Evolutionary conservation across 495 filamentous ascomycete species (phyloP).

Genomic region (Penicillium verhagenii): DNA sequence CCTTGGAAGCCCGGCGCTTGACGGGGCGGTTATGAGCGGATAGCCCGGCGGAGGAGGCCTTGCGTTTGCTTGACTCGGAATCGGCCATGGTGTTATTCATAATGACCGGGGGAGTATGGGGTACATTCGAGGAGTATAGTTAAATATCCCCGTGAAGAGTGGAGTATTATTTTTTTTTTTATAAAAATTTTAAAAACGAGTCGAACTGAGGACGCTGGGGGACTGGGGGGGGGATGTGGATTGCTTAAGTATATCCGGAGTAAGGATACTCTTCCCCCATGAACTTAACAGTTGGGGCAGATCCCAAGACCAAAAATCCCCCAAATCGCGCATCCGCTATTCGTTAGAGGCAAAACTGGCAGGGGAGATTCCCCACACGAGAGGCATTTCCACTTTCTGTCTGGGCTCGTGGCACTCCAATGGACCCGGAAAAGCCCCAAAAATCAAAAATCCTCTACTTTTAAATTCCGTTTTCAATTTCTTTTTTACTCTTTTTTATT

Average conservation of each 20-base stretch:
- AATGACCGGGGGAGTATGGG: slow-evolving; percentile 17
- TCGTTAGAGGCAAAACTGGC: slow-evolving; percentile 7
- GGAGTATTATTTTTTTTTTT: slow-evolving; percentile 23
- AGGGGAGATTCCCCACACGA: slow-evolving; percentile 25
- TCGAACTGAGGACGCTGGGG: slow-evolving; percentile 14
- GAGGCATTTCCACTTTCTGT: slow-evolving; percentile 25
- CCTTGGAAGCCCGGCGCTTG: slow-evolving; percentile 82
- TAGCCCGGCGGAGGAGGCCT: slow-evolving; percentile 42
- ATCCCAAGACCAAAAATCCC: slow-evolving; percentile 7
- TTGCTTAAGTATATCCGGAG: slow-evolving; percentile 22
- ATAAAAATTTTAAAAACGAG: not conserved
- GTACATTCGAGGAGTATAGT: slow-evolving; percentile 16
- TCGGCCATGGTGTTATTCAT: slow-evolving; percentile 35
- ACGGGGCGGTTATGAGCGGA: slow-evolving; percentile 52
- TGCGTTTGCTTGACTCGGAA: slow-evolving; percentile 41
- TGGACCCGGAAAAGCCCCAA: not conserved
- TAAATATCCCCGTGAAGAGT: slow-evolving; percentile 19
- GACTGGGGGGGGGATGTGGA: slow-evolving; percentile 17
- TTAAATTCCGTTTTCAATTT: too few relatives aligned
- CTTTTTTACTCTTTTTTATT: too few relatives aligned
- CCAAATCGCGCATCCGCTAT: slow-evolving; percentile 1
- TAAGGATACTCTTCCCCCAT: too few relatives aligned
- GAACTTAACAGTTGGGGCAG: slow-evolving; percentile 19
- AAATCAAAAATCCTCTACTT: too few relatives aligned
- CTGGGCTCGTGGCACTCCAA: not conserved